These are phyloP conservation scores for Cordyceps pruinosa DNA, from an alignment of 2,329 filamentous ascomycete genomes.

Conservation along the genomic window DNA sequence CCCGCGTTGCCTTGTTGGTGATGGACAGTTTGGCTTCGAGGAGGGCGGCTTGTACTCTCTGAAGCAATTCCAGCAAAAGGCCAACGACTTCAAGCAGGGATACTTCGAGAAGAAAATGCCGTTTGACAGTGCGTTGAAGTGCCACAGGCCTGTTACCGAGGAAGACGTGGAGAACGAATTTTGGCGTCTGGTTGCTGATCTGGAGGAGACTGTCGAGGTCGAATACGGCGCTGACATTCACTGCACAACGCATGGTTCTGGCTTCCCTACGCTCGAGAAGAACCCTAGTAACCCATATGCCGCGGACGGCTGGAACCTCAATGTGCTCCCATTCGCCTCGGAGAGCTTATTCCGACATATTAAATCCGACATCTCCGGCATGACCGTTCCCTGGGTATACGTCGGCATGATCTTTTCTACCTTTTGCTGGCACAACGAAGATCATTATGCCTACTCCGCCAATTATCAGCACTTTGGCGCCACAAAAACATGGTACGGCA, in stretches of 20 bases:
- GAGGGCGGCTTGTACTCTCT: constrained; percentile 94
- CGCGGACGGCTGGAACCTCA: constrained; percentile 91
- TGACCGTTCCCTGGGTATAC: constrained; percentile 99
- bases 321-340: constrained; percentile 79
- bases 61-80: constrained; percentile 92
- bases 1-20: constrained; percentile 87
- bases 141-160: constrained; percentile 75
- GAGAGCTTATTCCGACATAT: constrained; percentile 95
- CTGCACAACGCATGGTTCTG: constrained; percentile 94
- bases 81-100: constrained; percentile 86
- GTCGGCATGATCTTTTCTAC: constrained; percentile 99
- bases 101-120: constrained; percentile 91
- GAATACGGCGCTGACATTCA: constrained; percentile 98
- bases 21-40: constrained; percentile 94
- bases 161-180: constrained; percentile 96
- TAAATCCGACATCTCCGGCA: constrained; percentile 95
- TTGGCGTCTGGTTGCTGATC: constrained; percentile 87
- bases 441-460: constrained; percentile 94
- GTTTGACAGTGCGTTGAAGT: constrained; percentile 76
- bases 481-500: constrained; percentile 98
- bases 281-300: constrained; percentile 83
- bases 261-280: constrained; percentile 89
- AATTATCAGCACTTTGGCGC: constrained; percentile 98
- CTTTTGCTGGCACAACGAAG: constrained; percentile 99
- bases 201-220: constrained; percentile 93